A percentile compares a stretch with the other conserved stretches of the same genome.
Conservation (phyloP, 768 basidiomycete genomes). For the Boletus pseudopeckii region DNA sequence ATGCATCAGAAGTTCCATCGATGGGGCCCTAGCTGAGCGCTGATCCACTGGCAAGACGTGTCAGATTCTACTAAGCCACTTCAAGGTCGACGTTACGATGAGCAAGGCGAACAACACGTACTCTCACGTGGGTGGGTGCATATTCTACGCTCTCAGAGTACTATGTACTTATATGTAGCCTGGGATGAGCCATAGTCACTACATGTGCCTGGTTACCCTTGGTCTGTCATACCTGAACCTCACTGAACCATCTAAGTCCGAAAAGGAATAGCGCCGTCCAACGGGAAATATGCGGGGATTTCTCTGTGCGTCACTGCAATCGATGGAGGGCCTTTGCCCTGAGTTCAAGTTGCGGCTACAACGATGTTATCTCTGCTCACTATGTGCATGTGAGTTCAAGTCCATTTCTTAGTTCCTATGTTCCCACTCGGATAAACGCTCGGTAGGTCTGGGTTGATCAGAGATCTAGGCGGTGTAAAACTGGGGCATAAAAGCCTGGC, state of each 20-base stretch:
- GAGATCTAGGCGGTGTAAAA: not conserved
- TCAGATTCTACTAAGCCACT: too few relatives aligned
- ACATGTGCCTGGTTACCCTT: too few relatives aligned
- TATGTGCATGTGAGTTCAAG: not conserved
- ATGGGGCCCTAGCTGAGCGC: too few relatives aligned
- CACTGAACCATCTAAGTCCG: not conserved
- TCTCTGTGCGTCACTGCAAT: not conserved
- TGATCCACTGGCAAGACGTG: too few relatives aligned
- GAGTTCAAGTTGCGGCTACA: not conserved
- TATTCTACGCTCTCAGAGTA: too few relatives aligned
- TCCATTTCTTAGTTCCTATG: not conserved
- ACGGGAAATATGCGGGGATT: not conserved
- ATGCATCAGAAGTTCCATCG: too few relatives aligned
- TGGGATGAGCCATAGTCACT: too few relatives aligned
- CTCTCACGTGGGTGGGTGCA: too few relatives aligned
- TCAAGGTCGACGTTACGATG: too few relatives aligned
- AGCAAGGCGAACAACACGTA: too few relatives aligned
- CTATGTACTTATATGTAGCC: too few relatives aligned
- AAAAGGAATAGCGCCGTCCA: not conserved
- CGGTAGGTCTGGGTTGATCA: not conserved
- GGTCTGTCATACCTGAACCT: not conserved
- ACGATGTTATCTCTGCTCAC: not conserved
- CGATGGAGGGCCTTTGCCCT: not conserved
- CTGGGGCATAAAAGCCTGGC: not conserved
- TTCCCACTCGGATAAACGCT: not conserved